Conservation (phyloP, 2,329 filamentous ascomycete genomes). For the Venturia aucupariae region DNA sequence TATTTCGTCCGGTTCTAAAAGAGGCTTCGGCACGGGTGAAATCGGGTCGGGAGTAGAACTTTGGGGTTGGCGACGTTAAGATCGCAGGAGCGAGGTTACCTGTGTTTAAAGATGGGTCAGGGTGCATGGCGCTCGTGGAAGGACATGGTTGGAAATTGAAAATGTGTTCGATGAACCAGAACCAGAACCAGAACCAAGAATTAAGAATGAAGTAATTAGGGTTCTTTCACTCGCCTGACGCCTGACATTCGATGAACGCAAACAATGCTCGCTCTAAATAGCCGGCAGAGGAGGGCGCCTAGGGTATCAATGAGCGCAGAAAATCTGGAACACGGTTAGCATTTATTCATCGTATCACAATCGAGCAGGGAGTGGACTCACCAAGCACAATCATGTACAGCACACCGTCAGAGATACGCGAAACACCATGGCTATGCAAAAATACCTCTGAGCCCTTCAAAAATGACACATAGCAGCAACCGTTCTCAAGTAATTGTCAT, state of each 20-base stretch:
- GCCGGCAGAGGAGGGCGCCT: neutral
- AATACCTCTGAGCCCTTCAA: neutral
- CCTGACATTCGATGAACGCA: neutral
- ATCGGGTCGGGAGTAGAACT: no score
- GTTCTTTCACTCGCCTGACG: no score
- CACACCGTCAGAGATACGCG: neutral
- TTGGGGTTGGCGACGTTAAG: no score
- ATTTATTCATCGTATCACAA: neutral
- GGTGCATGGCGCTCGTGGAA: no score
- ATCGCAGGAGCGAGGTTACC: no score
- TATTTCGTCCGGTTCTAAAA: no score
- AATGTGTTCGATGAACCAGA: no score
- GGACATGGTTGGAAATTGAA: no score
- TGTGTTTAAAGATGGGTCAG: no score
- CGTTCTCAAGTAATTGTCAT: constrained; percentile 12
- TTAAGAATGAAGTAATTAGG: no score
- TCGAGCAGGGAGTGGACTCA: neutral
- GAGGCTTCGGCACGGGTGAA: no score
- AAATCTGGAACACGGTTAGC: neutral
- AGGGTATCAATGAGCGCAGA: neutral
- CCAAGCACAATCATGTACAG: neutral
- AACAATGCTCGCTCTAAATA: neutral
- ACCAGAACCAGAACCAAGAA: no score
- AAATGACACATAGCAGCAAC: constrained; percentile 14
- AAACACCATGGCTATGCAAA: neutral